These are phyloP conservation scores for Picocystis sp. DNA, from an alignment of 163 green algal genomes.

Conservation along the genomic window DNA sequence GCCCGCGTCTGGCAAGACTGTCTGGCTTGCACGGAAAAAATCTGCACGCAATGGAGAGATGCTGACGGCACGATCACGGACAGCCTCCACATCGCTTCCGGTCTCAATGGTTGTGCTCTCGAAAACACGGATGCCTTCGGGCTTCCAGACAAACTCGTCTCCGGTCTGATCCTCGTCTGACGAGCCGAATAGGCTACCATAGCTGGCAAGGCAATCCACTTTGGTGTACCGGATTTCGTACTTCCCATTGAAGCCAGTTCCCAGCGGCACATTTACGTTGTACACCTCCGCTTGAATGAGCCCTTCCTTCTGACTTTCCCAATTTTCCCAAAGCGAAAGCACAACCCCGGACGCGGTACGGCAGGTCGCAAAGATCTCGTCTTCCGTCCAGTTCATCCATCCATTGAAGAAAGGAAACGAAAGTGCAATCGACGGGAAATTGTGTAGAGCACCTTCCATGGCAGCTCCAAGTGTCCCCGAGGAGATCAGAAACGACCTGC, in stretches of 20 bases:
- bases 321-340: slow-evolving; percentile 15
- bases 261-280: slow-evolving; percentile 29
- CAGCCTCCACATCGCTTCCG: slow-evolving; percentile 19
- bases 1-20: no score
- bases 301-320: slow-evolving; percentile 2
- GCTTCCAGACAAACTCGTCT: slow-evolving; percentile 13
- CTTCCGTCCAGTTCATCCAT: slow-evolving; percentile 16
- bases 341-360: slow-evolving; percentile 3
- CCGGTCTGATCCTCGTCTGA: not conserved
- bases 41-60: slow-evolving; percentile 12
- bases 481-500: slow-evolving; percentile 18
- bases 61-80: slow-evolving; percentile 18
- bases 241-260: not conserved
- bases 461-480: slow-evolving; percentile 23
- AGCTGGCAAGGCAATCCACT: slow-evolving; percentile 15
- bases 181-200: slow-evolving; percentile 17
- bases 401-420: slow-evolving; percentile 26
- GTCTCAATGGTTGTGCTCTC: slow-evolving; percentile 5
- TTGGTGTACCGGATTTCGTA: slow-evolving; percentile 7
- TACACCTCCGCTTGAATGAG: slow-evolving; percentile 7
- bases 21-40: no score
- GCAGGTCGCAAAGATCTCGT: slow-evolving; percentile 14
- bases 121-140: slow-evolving; percentile 19
- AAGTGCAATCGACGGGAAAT: slow-evolving; percentile 12
- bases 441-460: slow-evolving; percentile 16